Conservation (phyloP, 768 basidiomycete species). For the Xanthoconium purpureum region DNA sequence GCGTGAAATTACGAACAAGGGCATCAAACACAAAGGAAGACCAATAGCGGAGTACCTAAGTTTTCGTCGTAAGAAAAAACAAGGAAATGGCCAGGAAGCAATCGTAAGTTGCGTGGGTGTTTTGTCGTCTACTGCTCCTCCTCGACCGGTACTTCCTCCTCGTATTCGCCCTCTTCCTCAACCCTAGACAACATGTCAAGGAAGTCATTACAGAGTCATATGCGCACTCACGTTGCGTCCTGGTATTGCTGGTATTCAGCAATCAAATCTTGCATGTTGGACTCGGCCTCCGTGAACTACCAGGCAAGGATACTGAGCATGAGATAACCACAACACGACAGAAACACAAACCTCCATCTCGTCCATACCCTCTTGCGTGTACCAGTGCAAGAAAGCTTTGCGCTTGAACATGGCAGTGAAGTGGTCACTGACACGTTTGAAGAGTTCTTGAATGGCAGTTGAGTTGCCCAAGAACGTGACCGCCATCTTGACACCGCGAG, state of each 20-base stretch:
- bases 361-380: slow-evolving; percentile 99
- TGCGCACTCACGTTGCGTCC: slow-evolving; percentile 78
- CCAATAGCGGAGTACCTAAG: slow-evolving; percentile 37
- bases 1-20: slow-evolving; percentile 32
- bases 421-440: slow-evolving; percentile 98
- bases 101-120: slow-evolving; percentile 15
- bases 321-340: neutral
- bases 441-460: slow-evolving; percentile 94
- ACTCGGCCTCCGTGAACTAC: slow-evolving; percentile 96
- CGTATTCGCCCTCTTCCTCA: slow-evolving; percentile 87
- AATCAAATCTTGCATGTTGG: slow-evolving; percentile 98
- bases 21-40: slow-evolving; percentile 28
- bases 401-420: slow-evolving; percentile 99
- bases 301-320: neutral
- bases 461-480: slow-evolving; percentile 98
- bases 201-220: neutral
- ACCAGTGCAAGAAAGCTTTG: slow-evolving; percentile 99
- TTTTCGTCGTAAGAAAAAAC: slow-evolving; percentile 31
- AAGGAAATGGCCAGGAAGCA: slow-evolving; percentile 13
- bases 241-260: slow-evolving; percentile 98
- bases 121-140: slow-evolving; percentile 50
- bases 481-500: slow-evolving; percentile 93
- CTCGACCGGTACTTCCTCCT: slow-evolving; percentile 66
- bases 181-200: slow-evolving; percentile 44
- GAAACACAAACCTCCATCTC: slow-evolving; percentile 76